Evolutionary conservation across 305 asterid genomes (phyloP), one percentile per base, ranked within the genome.

Genomic region (Solanum hybrid): DNA sequence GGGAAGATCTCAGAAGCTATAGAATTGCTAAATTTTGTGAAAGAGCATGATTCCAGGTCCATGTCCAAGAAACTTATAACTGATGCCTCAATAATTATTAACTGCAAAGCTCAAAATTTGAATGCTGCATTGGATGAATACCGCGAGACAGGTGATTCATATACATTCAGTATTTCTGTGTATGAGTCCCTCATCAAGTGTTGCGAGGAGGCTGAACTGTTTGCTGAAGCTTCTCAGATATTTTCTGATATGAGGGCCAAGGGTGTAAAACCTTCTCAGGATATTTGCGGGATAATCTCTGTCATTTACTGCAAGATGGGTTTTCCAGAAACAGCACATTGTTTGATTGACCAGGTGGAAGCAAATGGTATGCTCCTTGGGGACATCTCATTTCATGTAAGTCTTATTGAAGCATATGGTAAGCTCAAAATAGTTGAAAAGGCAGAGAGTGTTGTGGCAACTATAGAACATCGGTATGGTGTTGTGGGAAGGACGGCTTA

Each of bases 311-410:
- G 99, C 93, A 93, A 87, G 90, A 89, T 97, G 94, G 97, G 92
- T 88, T 91, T 97, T 85, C 99, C 99, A 38, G 99, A 97, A 93
- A 97, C 96, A 4, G 98, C 96, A 86, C 96, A 96, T 88, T 90
- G 90, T 90, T 92, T 97, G 92, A 90, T 94, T 88, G 95, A 93
- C 78, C 92, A 91, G 91, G 96, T 98, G 77, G 95, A 93, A 86
- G 80, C 29, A 69, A 94, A 92, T 87, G 94, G 98, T 82, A 81
- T 91, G 90, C 91, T 90, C 56, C 91, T 94, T 91, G 91, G 93
- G 42, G 95, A 95, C 88, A 88, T 90, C 31, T 94, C 94, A 38
- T 88, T 95, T 85, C 93, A 92, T 91, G 89, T 92, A 87, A 87
- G 86, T 90, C 99, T 96, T 87, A 92, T 96, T 19, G 97, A 97